Evolutionary conservation across 179 eudicot genomes (phyloP).

Genomic region (Silene vulgaris): DNA sequence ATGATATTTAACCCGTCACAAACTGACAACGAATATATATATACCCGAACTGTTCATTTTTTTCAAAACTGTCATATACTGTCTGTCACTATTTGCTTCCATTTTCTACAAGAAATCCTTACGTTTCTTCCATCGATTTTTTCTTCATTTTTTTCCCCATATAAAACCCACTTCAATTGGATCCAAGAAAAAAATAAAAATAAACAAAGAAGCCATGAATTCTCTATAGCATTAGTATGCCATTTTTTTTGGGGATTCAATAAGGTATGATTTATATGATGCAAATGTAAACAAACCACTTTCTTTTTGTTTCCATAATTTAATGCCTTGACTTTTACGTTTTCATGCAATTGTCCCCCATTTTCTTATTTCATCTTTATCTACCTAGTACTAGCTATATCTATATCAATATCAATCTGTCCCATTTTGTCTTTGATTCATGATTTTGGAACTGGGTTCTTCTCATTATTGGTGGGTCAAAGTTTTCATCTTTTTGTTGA

Average conservation of each 20-base stretch:
- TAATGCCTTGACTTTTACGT: slow-evolving; percentile 27
- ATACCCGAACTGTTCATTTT: too few relatives aligned
- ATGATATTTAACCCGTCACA: too few relatives aligned
- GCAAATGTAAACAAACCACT: slow-evolving; percentile 24
- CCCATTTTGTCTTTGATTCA: not conserved
- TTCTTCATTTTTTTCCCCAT: not conserved
- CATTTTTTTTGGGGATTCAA: not conserved
- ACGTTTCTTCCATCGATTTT: not conserved
- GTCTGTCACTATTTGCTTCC: not conserved
- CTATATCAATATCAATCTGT: slow-evolving; percentile 9
- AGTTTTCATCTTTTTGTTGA: slow-evolving; percentile 23
- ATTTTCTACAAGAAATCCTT: not conserved
- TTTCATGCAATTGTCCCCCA: slow-evolving; percentile 21
- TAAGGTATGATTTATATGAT: slow-evolving; percentile 15
- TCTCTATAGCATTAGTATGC: not conserved
- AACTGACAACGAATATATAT: too few relatives aligned
- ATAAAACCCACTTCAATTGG: slow-evolving; percentile 1
- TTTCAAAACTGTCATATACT: not conserved
- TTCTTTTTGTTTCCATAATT: slow-evolving; percentile 14
- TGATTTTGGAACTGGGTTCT: not conserved
- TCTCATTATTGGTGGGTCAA: not conserved
- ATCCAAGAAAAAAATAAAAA: not conserved
- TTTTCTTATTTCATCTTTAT: slow-evolving; percentile 25
- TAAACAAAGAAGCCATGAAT: not conserved
- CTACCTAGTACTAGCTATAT: slow-evolving; percentile 19